Evolutionary conservation across 2,329 filamentous ascomycete genomes (phyloP).

Genomic region (Calonectria pseudoturangicola): DNA sequence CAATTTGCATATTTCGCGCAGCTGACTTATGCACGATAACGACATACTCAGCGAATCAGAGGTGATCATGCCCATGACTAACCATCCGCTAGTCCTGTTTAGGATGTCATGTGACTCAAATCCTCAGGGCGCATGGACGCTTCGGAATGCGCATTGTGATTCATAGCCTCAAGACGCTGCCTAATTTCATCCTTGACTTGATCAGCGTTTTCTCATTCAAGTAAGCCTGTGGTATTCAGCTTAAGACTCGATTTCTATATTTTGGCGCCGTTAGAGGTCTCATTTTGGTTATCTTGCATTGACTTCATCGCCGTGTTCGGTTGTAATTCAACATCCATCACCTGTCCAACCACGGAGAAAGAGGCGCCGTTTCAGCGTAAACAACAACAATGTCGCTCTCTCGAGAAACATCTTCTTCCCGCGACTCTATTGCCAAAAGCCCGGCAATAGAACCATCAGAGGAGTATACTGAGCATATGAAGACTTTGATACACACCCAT

Average conservation of each 20-base stretch:
- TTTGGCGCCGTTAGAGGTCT: background rate
- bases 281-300: background rate
- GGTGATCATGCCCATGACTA: too few species aligned
- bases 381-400: constrained; percentile 15
- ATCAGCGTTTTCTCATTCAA: background rate
- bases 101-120: too few species aligned
- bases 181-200: too few species aligned
- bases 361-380: background rate
- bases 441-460: constrained; percentile 5
- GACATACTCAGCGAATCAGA: too few species aligned
- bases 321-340: background rate
- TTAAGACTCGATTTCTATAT: background rate
- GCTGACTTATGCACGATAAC: too few species aligned
- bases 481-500: background rate
- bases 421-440: background rate
- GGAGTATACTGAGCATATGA: background rate
- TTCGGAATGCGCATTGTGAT: too few species aligned
- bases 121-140: too few species aligned
- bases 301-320: background rate
- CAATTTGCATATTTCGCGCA: too few species aligned
- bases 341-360: background rate
- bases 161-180: too few species aligned
- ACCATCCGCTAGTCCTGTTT: too few species aligned
- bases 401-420: background rate
- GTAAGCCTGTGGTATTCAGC: background rate